Evolutionary conservation across 768 basidiomycete species (phyloP).

Genomic region (Amanita brunnescens): DNA sequence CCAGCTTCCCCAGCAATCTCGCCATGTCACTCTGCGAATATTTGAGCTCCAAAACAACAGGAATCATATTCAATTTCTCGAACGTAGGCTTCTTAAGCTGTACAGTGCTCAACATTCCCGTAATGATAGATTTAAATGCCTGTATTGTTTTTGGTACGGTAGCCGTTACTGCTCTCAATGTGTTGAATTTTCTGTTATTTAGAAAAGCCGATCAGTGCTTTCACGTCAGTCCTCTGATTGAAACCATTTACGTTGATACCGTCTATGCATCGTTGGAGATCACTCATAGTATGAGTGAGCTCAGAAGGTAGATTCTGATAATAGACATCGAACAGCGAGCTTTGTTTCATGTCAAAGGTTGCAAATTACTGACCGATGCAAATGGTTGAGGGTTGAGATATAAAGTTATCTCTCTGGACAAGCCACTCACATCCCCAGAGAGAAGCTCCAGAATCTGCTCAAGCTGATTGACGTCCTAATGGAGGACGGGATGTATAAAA

Average conservation of each 20-base stretch:
- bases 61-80: background rate
- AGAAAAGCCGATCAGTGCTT: background rate
- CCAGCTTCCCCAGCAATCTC: too few species aligned
- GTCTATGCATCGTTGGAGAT: background rate
- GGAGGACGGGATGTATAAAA: too few species aligned
- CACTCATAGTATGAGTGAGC: background rate
- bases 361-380: too few species aligned
- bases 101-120: background rate
- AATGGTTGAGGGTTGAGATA: too few species aligned
- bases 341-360: too few species aligned
- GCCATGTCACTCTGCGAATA: too few species aligned
- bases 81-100: background rate
- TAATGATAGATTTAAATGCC: background rate
- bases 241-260: background rate
- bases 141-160: background rate
- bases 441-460: too few species aligned
- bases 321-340: background rate
- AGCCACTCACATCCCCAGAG: too few species aligned
- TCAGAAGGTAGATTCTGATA: too few species aligned
- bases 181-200: background rate
- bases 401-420: too few species aligned
- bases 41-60: too few species aligned
- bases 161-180: background rate
- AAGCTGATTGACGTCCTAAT: too few species aligned
- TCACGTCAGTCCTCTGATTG: background rate